Conservation (phyloP, 2,329 filamentous ascomycete genomes). For the Pseudocercospora vitis region DNA sequence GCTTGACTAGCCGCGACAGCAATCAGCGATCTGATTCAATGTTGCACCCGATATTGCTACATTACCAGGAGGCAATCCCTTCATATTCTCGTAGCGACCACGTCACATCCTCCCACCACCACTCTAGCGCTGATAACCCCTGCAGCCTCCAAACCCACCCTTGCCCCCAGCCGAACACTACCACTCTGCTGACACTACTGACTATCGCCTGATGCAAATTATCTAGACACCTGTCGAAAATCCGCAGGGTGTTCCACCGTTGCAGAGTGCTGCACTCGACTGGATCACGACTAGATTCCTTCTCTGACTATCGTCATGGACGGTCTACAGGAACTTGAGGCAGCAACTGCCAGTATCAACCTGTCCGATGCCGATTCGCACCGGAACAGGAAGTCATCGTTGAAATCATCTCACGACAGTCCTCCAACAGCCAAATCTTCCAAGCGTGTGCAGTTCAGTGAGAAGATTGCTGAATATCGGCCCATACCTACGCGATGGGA, state of each 20-base stretch:
- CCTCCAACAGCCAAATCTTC: not conserved
- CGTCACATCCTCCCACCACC: not conserved
- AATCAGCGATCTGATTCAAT: not conserved
- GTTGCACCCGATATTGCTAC: not conserved
- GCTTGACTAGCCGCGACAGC: not conserved
- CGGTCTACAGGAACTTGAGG: constrained; percentile 10
- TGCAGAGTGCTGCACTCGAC: no score
- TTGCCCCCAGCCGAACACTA: not conserved
- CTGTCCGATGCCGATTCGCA: not conserved
- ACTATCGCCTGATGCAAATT: not conserved
- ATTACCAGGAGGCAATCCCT: not conserved
- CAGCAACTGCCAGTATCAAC: constrained; percentile 9
- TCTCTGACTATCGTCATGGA: constrained; percentile 10
- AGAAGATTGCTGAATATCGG: not conserved
- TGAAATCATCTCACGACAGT: constrained; percentile 7
- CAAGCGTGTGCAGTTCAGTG: constrained; percentile 17
- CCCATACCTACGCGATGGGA: constrained; percentile 1
- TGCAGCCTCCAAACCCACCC: not conserved
- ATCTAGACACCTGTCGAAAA: not conserved
- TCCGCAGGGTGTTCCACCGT: no score
- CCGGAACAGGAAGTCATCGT: constrained; percentile 10
- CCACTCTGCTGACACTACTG: constrained; percentile 2
- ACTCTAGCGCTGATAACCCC: constrained; percentile 1
- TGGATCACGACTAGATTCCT: not conserved
- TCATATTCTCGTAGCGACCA: not conserved